A percentile compares a stretch with the other conserved stretches of the same genome.
Conservation (phyloP, 2,329 filamentous ascomycete species). For the Amauroascus verrucosus region DNA sequence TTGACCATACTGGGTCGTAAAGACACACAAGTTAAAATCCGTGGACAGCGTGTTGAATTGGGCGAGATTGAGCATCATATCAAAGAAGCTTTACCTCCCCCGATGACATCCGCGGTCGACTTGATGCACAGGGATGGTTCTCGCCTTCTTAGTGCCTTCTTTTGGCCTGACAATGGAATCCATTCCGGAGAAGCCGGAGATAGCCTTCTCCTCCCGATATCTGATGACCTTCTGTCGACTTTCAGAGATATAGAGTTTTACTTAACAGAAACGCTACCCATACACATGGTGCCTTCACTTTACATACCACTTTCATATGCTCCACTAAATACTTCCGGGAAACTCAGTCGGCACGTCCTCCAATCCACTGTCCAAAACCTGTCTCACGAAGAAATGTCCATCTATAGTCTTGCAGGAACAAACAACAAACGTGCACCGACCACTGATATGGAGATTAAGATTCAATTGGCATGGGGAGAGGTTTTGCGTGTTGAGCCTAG, state of each 20-base stretch:
- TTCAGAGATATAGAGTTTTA: neutral
- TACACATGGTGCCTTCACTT: constrained; percentile 17
- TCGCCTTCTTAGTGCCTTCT: constrained; percentile 27
- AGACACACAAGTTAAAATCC: constrained; percentile 21
- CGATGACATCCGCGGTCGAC: constrained; percentile 19
- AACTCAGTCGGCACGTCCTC: constrained; percentile 23
- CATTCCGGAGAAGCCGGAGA: constrained; percentile 1
- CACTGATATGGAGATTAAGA: neutral
- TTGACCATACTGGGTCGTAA: constrained; percentile 20
- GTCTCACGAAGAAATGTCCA: constrained; percentile 6
- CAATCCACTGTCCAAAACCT: constrained; percentile 16
- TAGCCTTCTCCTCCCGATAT: constrained; percentile 25
- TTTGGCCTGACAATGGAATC: constrained; percentile 18
- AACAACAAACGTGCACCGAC: neutral
- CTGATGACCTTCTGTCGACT: neutral
- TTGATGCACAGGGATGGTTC: constrained; percentile 13
- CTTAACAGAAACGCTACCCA: constrained; percentile 13
- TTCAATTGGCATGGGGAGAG: neutral
- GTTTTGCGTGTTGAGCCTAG: neutral
- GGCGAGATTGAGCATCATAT: constrained; percentile 19
- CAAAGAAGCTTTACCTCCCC: neutral
- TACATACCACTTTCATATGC: constrained; percentile 22
- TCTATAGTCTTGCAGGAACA: neutral
- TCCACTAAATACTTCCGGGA: constrained; percentile 24
- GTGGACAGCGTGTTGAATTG: constrained; percentile 20